Conservation (phyloP, 345 rosid species). For the Salix dunnii region DNA sequence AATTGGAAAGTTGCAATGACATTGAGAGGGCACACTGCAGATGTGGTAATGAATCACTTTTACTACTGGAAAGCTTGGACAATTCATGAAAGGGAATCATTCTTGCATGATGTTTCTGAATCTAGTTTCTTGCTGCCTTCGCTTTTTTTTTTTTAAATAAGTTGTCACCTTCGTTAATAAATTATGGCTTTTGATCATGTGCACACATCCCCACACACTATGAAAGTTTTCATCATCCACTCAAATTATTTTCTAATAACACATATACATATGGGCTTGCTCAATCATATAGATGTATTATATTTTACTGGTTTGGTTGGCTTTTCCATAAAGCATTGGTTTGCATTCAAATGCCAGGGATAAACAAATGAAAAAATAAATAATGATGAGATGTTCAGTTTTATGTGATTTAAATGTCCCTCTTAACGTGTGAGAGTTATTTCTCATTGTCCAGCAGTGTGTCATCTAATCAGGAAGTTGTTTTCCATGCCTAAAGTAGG, state of each 20-base stretch:
- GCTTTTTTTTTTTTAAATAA: neutral
- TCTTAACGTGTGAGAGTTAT: constrained; percentile 5
- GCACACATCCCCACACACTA: neutral
- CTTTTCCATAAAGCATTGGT: neutral
- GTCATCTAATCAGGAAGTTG: constrained; percentile 41
- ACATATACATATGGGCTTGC: neutral
- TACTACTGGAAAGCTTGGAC: neutral
- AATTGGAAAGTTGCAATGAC: constrained; percentile 99
- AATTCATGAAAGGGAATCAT: constrained; percentile 1
- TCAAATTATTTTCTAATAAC: neutral
- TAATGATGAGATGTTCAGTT: neutral
- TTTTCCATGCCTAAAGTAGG: constrained; percentile 80
- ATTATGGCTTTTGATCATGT: too few species aligned
- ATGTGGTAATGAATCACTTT: constrained; percentile 74
- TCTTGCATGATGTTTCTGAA: neutral
- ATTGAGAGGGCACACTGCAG: constrained; percentile 95
- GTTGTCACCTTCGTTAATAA: neutral
- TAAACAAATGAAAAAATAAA: neutral
- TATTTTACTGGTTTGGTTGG: neutral
- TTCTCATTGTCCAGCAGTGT: constrained; percentile 11
- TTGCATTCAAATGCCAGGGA: neutral
- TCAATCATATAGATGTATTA: neutral
- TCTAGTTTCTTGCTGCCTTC: constrained; percentile 3
- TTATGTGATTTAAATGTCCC: neutral
- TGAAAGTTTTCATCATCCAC: too few species aligned